Base-by-base conservation (phyloP, 169 alveolate genomes). In the Cryptosporidium xiaoi region DNA sequence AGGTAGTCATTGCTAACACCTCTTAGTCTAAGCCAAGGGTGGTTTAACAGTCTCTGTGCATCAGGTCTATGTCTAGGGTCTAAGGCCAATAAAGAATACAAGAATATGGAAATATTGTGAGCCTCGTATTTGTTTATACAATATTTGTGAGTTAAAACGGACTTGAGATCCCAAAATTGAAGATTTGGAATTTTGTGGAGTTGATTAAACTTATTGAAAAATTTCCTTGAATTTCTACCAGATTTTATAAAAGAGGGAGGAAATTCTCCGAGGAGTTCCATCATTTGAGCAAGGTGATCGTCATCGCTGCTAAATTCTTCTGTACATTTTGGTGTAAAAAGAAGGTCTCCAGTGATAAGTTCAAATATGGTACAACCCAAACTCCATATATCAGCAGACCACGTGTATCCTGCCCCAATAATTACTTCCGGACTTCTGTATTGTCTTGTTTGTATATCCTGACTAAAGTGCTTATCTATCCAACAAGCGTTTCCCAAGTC, bases 401-500 rank as follows among this genome's bases (percentile, higher is more conserved):
- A 92, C 71, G 95, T 96, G 82, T 97, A 98, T 20, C 98, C 97
- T 13, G 96, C 93, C 36, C 99, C 97, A 82, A 98, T 89, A 48
- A 98, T 96, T n/a, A 97, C 98, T 91, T 98, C 99, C 1, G 99
- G 99, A 29, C 99, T 93, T 65, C 99, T 83, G 93, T 98, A 98
- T 91, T 97, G 99, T 64, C 99, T 91, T 18, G 99, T 98, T 85
- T 98, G 98, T 15, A 98, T 98, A 84, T 97, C 98, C 16, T 97
- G 97, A 36, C 98, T 93, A 90, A 97, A 97, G 77, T 97, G 98
- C 90, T 97, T 97, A 87, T 97, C 92, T 50, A 95, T 94, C 99
- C 99, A 98, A 87, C 99, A 97, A 40, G 99, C 99, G 90, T 98
- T 98, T 2, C 99, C 99, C 83, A 98, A 93, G 93, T 98, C 99